These are phyloP conservation scores for Colletotrichum sp. DNA, from an alignment of 2,329 filamentous ascomycete species.

Conservation along the genomic window DNA sequence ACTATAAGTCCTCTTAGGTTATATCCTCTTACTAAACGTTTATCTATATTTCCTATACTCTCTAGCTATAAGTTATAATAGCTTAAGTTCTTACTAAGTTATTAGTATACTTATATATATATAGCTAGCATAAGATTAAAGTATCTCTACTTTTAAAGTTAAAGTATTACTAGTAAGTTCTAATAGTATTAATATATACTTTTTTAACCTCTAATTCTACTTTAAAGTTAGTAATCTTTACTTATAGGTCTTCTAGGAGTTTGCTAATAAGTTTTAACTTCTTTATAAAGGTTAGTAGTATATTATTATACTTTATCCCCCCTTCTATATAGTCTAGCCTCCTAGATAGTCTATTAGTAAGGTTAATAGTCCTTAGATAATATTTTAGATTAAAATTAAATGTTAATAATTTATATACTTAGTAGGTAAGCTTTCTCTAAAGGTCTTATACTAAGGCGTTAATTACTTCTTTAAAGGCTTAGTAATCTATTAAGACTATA, in stretches of 20 bases:
- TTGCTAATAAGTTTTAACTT: not conserved
- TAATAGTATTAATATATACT: not conserved
- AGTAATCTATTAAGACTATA: not conserved
- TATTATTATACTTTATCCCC: not conserved
- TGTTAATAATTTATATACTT: not conserved
- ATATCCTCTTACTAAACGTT: not conserved
- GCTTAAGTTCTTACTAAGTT: not conserved
- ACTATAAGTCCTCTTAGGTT: not conserved
- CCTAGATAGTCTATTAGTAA: not conserved
- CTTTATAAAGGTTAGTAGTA: not conserved
- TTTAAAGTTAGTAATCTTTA: not conserved
- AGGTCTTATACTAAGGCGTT: not conserved
- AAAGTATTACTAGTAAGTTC: not conserved
- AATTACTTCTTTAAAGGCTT: not conserved
- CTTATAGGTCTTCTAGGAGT: accelerated
- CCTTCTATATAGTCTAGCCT: not conserved
- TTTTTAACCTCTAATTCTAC: not conserved
- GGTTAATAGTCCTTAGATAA: not conserved
- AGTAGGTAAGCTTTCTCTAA: not conserved
- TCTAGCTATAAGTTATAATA: not conserved
- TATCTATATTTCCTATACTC: accelerated
- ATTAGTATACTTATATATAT: not conserved
- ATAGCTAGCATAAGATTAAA: not conserved
- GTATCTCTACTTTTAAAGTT: not conserved
- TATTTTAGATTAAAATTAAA: not conserved